Evolutionary conservation across 495 filamentous ascomycete species (phyloP), one percentile per base, ranked within the genome.

Genomic region (Penicillium paxilli): DNA sequence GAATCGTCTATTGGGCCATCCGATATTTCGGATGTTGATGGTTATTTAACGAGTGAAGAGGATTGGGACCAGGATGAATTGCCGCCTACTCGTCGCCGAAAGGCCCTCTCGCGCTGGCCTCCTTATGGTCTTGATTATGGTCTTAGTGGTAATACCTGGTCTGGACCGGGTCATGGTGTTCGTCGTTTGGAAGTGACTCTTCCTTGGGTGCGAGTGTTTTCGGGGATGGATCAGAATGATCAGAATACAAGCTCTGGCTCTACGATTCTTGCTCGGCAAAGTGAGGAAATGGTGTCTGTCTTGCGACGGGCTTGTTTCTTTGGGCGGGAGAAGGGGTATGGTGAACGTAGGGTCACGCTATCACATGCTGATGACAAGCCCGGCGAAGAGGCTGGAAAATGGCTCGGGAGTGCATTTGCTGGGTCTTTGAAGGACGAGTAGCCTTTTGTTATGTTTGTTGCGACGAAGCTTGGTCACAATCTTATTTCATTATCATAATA

Each of bases 251-350:
- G 56, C 20, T 1, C 11, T 1, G 48, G 14, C 5, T 20, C 42
- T 16, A 70, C 60, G 0, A 58, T 77, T 16, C 59, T 75, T 33
- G 56, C 55, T 2, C 53, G 44, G 1, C 74, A 75, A 51, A 68
- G 71, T 6, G 55, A 61, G 24, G 72, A 75, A 33, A 75, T 77
- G 71, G 68, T 71, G 0, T 67, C 67, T 55, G 59, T 61, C 19
- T 68, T 77, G 72, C 68, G 63, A 3, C 52, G 66, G 25, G 72
- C 74, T 4, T 77, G 74, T 51, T 75, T 77, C 47, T 77, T 63
- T 60, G 74, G 69, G 6, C 51, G 59, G 12, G 71, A 75, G 48
- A 74, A 67, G 35, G 67, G 69, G 0, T 59, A 67, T 44, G 69
- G 58, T 1, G 68, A 74, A 47, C 46, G 63, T 21, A 65, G 65